These are phyloP conservation scores for Neoscytalidium dimidiatum DNA, from an alignment of 2,329 filamentous ascomycete species.

Conservation along the genomic window DNA sequence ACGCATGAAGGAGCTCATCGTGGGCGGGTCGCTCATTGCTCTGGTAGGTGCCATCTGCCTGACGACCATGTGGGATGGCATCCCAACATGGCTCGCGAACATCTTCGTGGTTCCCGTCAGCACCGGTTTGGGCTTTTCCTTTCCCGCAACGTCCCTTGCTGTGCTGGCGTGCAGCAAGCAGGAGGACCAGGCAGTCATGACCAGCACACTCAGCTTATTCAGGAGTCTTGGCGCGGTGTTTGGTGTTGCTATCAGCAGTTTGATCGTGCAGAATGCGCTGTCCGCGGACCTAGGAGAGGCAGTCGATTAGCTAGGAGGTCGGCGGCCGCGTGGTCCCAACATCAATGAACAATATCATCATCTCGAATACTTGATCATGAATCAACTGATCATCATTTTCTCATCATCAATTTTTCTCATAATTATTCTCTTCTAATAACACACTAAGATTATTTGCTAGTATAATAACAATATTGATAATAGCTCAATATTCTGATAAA, in stretches of 20 bases:
- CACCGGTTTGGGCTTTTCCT: constrained; percentile 44
- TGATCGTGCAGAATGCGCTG: constrained; percentile 73
- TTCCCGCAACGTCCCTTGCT: constrained; percentile 44
- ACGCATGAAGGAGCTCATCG: constrained; percentile 44
- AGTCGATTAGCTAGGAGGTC: no score
- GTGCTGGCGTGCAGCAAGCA: constrained; percentile 45
- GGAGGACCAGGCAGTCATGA: constrained; percentile 52
- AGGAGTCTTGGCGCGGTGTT: constrained; percentile 71
- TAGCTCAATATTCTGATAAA: no score
- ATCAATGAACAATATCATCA: no score
- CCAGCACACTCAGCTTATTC: constrained; percentile 71
- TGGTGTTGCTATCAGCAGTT: constrained; percentile 70
- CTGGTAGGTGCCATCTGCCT: constrained; percentile 39
- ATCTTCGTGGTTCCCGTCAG: constrained; percentile 42
- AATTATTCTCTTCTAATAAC: no score
- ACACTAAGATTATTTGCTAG: no score
- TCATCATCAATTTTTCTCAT: no score
- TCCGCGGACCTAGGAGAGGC: constrained; percentile 56
- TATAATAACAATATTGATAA: no score
- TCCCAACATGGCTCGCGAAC: constrained; percentile 44
- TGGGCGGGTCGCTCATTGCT: constrained; percentile 39
- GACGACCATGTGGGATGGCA: constrained; percentile 38
- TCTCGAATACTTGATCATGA: no score
- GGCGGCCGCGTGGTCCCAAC: no score
- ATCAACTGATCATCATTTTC: no score